These are phyloP conservation scores for Diplodia mutila DNA, from an alignment of 2,329 filamentous ascomycete species.

Conservation along the genomic window DNA sequence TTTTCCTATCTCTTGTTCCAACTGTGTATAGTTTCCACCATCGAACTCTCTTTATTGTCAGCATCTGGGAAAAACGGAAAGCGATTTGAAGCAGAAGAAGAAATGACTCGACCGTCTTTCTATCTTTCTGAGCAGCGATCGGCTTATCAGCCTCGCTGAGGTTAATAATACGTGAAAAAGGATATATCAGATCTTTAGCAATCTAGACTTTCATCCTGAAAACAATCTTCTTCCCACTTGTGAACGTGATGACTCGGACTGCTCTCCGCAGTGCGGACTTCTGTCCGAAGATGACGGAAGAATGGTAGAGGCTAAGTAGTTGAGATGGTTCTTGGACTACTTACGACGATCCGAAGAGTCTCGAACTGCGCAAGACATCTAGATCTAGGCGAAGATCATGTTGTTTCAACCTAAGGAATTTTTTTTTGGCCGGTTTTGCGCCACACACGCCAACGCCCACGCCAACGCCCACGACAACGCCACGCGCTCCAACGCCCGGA, in stretches of 20 bases:
- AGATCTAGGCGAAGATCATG: not conserved
- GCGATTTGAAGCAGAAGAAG: not conserved
- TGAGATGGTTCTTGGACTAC: not conserved
- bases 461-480: not conserved
- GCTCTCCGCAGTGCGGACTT: not conserved
- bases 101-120: not conserved
- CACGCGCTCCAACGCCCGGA: not conserved
- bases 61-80: constrained; percentile 18
- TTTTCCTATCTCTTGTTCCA: constrained; percentile 3
- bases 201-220: not conserved
- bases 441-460: no score
- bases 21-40: not conserved
- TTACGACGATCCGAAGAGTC: not conserved
- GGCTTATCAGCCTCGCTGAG: not conserved
- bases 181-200: not conserved
- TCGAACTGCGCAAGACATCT: not conserved
- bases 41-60: not conserved
- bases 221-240: not conserved
- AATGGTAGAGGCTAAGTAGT: not conserved
- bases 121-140: not conserved
- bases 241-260: not conserved
- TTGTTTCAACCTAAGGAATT: not conserved
- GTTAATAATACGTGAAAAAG: not conserved
- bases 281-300: not conserved
- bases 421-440: no score